A percentile compares a stretch with the other conserved stretches of the same genome.
Conservation (phyloP, 2,329 filamentous ascomycete genomes). For the Penicillium sumatraense region DNA sequence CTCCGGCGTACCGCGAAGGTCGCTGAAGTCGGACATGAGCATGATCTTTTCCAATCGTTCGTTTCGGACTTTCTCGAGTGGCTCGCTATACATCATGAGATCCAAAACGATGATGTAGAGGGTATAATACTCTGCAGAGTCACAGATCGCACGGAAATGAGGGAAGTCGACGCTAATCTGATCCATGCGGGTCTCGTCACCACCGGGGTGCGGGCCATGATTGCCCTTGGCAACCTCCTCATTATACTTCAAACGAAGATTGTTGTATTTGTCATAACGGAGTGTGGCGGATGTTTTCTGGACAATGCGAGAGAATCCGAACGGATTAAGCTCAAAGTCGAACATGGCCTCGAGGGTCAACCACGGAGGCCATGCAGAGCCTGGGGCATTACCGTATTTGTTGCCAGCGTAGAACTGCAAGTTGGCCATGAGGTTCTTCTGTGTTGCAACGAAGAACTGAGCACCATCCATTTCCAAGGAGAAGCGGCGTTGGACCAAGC, state of each 20-base stretch:
- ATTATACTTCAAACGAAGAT: conserved; percentile 93
- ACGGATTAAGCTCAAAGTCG: conserved; percentile 89
- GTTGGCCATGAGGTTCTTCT: conserved; percentile 86
- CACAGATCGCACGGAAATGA: conserved; percentile 89
- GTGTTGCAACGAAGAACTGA: conserved; percentile 96
- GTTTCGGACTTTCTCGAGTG: conserved; percentile 92
- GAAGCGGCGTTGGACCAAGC: conserved; percentile 92
- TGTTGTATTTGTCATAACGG: conserved; percentile 98
- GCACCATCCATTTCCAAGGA: conserved; percentile 95
- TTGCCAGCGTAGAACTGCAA: conserved; percentile 94
- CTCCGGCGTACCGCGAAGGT: conserved; percentile 88
- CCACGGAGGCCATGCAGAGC: conserved; percentile 96
- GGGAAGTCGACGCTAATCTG: conserved; percentile 97
- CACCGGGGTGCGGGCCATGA: conserved; percentile 46
- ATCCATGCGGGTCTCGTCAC: conserved; percentile 80
- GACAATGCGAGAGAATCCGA: conserved; percentile 97
- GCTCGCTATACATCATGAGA: conserved; percentile 93
- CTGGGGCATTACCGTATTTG: conserved; percentile 81
- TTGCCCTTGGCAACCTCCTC: conserved; percentile 80
- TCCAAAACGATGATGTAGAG: conserved; percentile 98
- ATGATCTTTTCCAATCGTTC: conserved; percentile 98
- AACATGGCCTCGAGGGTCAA: conserved; percentile 98
- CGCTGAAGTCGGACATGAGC: conserved; percentile 97
- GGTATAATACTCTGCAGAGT: conserved; percentile 95
- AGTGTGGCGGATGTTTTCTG: conserved; percentile 95